These are phyloP conservation scores for Pistacia atlantica DNA, from an alignment of 345 rosid species.

Conservation along the genomic window DNA sequence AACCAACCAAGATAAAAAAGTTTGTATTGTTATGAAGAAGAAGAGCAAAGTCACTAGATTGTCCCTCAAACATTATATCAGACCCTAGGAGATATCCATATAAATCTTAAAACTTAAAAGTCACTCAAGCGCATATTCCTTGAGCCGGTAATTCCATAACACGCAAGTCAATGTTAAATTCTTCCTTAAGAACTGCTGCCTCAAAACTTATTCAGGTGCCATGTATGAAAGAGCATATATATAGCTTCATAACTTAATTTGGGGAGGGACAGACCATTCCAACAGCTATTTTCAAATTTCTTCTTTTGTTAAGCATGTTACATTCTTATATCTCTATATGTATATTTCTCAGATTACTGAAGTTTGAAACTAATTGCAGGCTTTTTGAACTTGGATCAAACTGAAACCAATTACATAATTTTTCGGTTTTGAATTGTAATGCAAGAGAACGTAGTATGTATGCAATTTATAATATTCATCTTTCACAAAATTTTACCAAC, in stretches of 20 bases:
- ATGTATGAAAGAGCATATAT: too few species aligned
- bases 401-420: too few species aligned
- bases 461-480: not conserved
- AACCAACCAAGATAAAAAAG: too few species aligned
- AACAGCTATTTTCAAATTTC: not conserved
- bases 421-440: not conserved
- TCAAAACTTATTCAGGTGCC: constrained; percentile 19
- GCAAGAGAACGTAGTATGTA: not conserved
- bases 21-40: too few species aligned
- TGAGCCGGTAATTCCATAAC: constrained; percentile 90
- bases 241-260: too few species aligned
- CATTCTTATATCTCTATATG: too few species aligned
- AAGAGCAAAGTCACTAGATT: too few species aligned
- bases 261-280: too few species aligned
- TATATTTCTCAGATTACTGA: too few species aligned
- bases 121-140: constrained; percentile 83
- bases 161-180: constrained; percentile 93
- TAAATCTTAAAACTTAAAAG: constrained; percentile 51
- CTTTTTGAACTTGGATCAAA: too few species aligned
- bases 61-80: not conserved
- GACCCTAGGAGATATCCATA: constrained; percentile 1
- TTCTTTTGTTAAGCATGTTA: not conserved
- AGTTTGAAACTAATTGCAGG: too few species aligned
- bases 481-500: not conserved
- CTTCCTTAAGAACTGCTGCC: constrained; percentile 92